These are phyloP conservation scores for Fragilaria radians DNA, from an alignment of 108 stramenopile species.

Conservation along the genomic window DNA sequence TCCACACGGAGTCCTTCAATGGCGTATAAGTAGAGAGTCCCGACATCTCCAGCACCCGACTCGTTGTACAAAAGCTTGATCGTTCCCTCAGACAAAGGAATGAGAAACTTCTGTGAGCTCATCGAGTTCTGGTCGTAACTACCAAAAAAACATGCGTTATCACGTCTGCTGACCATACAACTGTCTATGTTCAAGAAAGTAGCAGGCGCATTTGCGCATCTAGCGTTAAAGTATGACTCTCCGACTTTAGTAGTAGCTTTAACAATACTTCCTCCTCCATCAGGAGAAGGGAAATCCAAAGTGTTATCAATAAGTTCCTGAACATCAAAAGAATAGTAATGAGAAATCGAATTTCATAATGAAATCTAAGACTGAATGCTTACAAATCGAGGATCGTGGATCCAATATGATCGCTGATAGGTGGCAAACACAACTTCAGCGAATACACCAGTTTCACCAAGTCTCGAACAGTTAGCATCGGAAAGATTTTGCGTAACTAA, in stretches of 20 bases:
- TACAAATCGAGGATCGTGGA: conserved; percentile 27
- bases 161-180: conserved; percentile 21
- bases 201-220: conserved; percentile 35
- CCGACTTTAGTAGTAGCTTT: conserved; percentile 1
- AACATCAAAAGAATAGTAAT: background rate
- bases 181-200: conserved; percentile 40
- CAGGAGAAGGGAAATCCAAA: conserved; percentile 13
- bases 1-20: conserved; percentile 2
- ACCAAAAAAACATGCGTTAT: conserved; percentile 19
- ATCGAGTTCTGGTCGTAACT: background rate
- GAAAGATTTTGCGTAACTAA: background rate
- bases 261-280: conserved; percentile 18
- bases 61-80: background rate
- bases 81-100: background rate
- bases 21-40: conserved; percentile 4
- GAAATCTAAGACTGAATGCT: background rate
- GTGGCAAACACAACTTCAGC: background rate
- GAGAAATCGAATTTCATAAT: background rate
- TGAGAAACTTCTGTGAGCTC: background rate
- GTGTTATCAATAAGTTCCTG: conserved; percentile 20
- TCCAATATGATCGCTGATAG: conserved; percentile 6
- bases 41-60: background rate
- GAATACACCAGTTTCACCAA: background rate
- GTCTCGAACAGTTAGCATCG: background rate
- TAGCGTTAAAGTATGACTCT: conserved; percentile 4